These are phyloP conservation scores for Fusarium ramigenum DNA, from an alignment of 2,329 filamentous ascomycete genomes.

Conservation along the genomic window DNA sequence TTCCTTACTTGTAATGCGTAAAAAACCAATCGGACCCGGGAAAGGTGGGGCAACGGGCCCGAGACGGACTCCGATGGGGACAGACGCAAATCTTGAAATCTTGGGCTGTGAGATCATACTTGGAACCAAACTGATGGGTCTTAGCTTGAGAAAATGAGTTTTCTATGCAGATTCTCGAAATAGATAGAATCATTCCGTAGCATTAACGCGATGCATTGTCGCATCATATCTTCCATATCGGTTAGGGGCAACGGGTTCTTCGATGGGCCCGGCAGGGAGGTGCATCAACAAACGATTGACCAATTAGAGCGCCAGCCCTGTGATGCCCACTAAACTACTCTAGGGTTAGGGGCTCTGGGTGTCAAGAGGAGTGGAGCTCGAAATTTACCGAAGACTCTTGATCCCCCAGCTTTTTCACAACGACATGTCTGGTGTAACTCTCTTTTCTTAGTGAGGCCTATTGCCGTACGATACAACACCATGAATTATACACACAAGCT, in stretches of 20 bases:
- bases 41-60: conserved; percentile 4
- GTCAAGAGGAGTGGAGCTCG: background rate
- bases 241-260: background rate
- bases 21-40: background rate
- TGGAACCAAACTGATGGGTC: background rate
- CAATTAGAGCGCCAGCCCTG: background rate
- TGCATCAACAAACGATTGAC: background rate
- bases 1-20: background rate
- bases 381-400: conserved; percentile 25
- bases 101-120: background rate
- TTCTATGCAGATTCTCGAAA: background rate
- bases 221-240: background rate
- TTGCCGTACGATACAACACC: background rate
- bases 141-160: too few species aligned
- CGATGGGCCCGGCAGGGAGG: background rate
- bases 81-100: background rate
- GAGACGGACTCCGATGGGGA: conserved; percentile 12
- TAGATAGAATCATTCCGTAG: background rate
- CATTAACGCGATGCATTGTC: background rate
- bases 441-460: background rate
- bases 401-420: conserved; percentile 28
- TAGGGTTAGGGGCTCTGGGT: background rate
- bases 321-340: background rate
- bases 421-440: conserved; percentile 18
- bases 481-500: background rate